Evolutionary conservation across 352 stramenopile genomes (phyloP).

Genomic region (Phytophthora capsici): DNA sequence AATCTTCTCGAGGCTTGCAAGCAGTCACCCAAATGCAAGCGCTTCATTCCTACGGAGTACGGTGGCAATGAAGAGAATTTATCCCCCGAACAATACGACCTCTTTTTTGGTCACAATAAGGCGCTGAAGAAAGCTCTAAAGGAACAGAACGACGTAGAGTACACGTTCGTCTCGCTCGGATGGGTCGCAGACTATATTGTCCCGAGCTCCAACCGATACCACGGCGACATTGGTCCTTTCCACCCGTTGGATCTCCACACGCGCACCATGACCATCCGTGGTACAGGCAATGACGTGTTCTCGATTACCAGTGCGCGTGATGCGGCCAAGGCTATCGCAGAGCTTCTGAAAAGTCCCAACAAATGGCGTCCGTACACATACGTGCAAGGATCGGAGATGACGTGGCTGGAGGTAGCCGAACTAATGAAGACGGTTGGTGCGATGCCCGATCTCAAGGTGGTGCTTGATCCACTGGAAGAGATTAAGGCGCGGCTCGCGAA

Average conservation of each 20-base stretch:
- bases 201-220: conserved; percentile 35
- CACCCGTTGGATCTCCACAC: conserved; percentile 29
- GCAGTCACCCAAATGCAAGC: background rate
- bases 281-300: too few relatives aligned
- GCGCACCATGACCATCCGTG: too few relatives aligned
- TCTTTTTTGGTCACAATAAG: conserved; percentile 15
- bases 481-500: too few relatives aligned
- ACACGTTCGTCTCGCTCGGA: too few relatives aligned
- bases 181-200: conserved; percentile 46
- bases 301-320: too few relatives aligned
- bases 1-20: background rate
- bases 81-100: conserved; percentile 17
- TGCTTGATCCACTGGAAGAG: background rate
- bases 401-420: too few relatives aligned
- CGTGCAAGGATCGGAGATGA: too few relatives aligned
- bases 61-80: background rate
- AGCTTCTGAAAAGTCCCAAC: too few relatives aligned
- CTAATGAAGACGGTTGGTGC: too few relatives aligned
- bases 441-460: background rate
- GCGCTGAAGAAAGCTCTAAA: conserved; percentile 27
- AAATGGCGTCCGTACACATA: too few relatives aligned
- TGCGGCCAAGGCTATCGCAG: too few relatives aligned
- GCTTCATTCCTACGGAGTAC: background rate
- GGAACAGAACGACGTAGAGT: conserved; percentile 40
- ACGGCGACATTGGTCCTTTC: conserved; percentile 22